phyloP scores from a whole-genome alignment of 306 rosid genomes.

The Cucumis melo region DNA sequence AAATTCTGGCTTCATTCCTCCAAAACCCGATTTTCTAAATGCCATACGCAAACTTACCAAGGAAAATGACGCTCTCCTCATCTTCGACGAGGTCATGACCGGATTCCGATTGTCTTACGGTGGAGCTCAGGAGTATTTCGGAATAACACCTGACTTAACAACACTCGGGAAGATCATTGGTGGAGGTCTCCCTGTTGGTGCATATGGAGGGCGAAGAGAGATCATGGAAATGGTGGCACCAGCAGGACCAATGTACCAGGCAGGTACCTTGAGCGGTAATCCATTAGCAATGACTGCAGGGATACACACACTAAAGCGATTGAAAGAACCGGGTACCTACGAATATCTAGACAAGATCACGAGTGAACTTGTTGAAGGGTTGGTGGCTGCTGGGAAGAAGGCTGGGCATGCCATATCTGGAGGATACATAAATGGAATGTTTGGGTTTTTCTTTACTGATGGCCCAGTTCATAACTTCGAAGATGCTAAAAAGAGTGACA shows the following conservation, averaged over 20 bases:
- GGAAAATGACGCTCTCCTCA: constrained; percentile 53
- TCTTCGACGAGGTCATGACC: constrained; percentile 92
- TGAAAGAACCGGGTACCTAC: constrained; percentile 68
- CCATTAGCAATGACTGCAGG: constrained; percentile 99
- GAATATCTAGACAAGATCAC: constrained; percentile 67
- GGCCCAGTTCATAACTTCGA: constrained; percentile 75
- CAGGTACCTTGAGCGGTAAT: constrained; percentile 89
- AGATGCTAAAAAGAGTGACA: constrained; percentile 79
- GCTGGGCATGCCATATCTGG: constrained; percentile 90
- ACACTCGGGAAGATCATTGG: constrained; percentile 94
- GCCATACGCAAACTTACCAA: constrained; percentile 59
- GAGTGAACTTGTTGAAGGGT: constrained; percentile 59
- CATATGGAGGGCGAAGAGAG: constrained; percentile 88
- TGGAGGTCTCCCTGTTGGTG: constrained; percentile 92
- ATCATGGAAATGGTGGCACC: constrained; percentile 96
- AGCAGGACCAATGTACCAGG: constrained; percentile 94
- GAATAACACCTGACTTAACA: constrained; percentile 67
- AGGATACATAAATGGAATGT: constrained; percentile 81
- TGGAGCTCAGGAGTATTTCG: constrained; percentile 90
- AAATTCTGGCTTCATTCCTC: constrained; percentile 73
- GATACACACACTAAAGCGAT: constrained; percentile 68
- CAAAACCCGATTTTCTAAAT: constrained; percentile 49
- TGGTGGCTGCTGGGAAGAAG: constrained; percentile 64
- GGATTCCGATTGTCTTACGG: constrained; percentile 93
- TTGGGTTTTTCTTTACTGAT: constrained; percentile 86